Evolutionary conservation across 2,329 filamentous ascomycete species (phyloP).

Genomic region (Penicillium sumatraense): DNA sequence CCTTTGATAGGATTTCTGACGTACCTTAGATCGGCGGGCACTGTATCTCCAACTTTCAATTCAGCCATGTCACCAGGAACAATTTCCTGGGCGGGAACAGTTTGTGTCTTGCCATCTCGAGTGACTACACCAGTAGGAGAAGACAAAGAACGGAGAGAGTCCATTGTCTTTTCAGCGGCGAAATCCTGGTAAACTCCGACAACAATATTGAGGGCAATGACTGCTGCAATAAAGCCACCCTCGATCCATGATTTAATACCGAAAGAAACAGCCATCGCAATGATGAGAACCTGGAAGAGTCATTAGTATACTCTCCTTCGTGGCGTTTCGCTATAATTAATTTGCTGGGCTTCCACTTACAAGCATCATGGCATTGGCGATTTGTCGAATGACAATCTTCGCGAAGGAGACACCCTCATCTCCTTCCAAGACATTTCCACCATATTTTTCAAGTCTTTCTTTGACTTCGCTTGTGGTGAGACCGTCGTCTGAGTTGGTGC

Average conservation of each 20-base stretch:
- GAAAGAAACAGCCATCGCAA: constrained; percentile 71
- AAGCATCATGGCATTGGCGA: constrained; percentile 72
- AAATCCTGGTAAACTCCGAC: constrained; percentile 67
- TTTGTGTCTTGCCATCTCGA: constrained; percentile 60
- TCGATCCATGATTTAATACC: constrained; percentile 63
- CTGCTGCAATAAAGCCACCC: constrained; percentile 63
- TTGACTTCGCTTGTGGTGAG: constrained; percentile 60
- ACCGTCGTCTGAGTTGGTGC: constrained; percentile 61
- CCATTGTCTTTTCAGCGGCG: constrained; percentile 66
- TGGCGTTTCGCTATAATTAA: neutral
- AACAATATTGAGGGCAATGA: constrained; percentile 62
- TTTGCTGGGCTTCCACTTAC: constrained; percentile 45
- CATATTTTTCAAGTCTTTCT: constrained; percentile 60
- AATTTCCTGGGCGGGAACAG: constrained; percentile 61
- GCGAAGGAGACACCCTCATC: constrained; percentile 68
- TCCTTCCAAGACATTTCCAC: constrained; percentile 69
- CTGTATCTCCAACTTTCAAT: constrained; percentile 63
- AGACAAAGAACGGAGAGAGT: constrained; percentile 60
- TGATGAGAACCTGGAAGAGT: constrained; percentile 68
- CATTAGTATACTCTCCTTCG: constrained; percentile 37
- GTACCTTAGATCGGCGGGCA: constrained; percentile 65
- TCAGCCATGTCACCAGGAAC: constrained; percentile 66
- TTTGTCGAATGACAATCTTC: constrained; percentile 69
- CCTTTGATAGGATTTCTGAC: neutral
- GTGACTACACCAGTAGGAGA: constrained; percentile 63